Base-by-base conservation (phyloP, 2,329 filamentous ascomycete species). In the Mycosphaerella sp. region DNA sequence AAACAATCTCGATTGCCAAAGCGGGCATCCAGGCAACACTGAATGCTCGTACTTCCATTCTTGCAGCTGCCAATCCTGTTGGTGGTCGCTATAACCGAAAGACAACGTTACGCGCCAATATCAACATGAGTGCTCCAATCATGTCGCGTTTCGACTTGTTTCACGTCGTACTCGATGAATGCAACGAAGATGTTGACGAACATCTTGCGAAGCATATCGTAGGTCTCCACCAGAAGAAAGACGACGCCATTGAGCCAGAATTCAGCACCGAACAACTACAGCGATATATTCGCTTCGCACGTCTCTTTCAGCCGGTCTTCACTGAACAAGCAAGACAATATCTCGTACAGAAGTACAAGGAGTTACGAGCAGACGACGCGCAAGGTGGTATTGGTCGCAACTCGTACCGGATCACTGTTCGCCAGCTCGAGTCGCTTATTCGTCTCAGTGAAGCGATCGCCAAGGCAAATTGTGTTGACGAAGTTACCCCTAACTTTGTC, bases 121-220 rank as follows among this genome's bases (percentile, higher is more conserved):
- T 98, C 74, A 97, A 97, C 75, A 96, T 98, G 88, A 92, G 86
- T 26, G 93, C 93, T 1, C 93, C 93, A 55, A 98, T 98, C 76
- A 98, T 98, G 93, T 95, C 89, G 50, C 88, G 93, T 78, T 98
- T 98, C 73, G 93, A 98, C 76, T 79, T 98, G 8, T 98, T 98
- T 80, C 98, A 98, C 68, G 90, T 98, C 50, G 87, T 98, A 26
- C 81, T 97, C 0, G 93, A 98, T 69, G 93, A 98, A 67, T 97
- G 92, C 70, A 95, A 96, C 67, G 92, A 97, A 74, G 75, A 81
- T 39, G 84, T 95, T 34, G 93, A 98, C 69, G 86, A 90, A 53
- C 89, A 95, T 67, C 79, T 98, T 3, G 93, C 93, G 2, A 82
- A 92, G 67, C 93, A 98, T 72, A 98, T 98, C 67, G 92, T 98